Evolutionary conservation across 371 early-diverging fungal species (phyloP).

Genomic region (Mucor lusitanicus): DNA sequence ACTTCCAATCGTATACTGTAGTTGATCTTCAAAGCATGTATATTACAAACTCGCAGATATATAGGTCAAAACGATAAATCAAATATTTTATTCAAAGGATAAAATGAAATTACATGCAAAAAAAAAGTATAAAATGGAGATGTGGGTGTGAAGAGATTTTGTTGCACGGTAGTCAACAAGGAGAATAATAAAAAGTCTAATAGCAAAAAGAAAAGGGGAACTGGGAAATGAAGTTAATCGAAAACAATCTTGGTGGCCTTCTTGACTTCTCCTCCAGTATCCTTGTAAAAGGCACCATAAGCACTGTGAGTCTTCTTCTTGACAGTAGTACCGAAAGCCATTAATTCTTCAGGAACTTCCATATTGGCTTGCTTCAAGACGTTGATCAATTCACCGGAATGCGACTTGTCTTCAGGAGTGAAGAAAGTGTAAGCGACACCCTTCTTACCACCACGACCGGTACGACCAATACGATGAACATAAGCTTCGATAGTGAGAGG

Average conservation of each 20-base stretch:
- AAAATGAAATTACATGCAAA: not conserved
- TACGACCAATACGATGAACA: conserved; percentile 95
- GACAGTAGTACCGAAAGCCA: conserved; percentile 94
- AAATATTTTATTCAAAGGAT: not conserved
- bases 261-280: conserved; percentile 72
- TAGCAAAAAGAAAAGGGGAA: not conserved
- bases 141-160: not conserved
- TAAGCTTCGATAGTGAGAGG: conserved; percentile 95
- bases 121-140: not conserved
- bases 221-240: conserved; percentile 36
- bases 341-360: conserved; percentile 82
- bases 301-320: conserved; percentile 95
- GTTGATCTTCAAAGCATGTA: too few species aligned
- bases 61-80: not conserved
- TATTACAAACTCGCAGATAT: too few species aligned
- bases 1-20: too few species aligned
- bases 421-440: conserved; percentile 96
- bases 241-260: conserved; percentile 94
- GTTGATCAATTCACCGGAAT: conserved; percentile 87
- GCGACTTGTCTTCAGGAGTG: conserved; percentile 91
- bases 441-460: conserved; percentile 92
- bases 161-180: not conserved
- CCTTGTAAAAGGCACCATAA: conserved; percentile 96
- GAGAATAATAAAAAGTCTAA: not conserved
- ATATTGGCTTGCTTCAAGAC: conserved; percentile 89